phyloP scores from a whole-genome alignment of 139 green algal species.

The Zygnema cylindricum region DNA sequence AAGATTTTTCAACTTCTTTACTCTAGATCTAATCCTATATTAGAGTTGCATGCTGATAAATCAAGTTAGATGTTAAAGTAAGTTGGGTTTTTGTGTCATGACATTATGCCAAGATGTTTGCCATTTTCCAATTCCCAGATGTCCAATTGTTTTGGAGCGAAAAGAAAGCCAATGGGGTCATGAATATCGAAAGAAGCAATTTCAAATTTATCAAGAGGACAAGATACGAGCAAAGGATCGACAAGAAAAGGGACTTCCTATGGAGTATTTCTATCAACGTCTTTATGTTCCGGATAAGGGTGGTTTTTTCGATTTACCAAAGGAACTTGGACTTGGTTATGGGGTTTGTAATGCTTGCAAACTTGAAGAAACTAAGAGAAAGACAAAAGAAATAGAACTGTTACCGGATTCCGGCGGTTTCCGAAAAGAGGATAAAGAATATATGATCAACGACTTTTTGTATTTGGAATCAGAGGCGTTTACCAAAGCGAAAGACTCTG shows the following conservation, averaged over 20 bases:
- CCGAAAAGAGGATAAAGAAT: constrained; percentile 17
- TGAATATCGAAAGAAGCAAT: constrained; percentile 27
- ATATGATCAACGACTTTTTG: constrained; percentile 75
- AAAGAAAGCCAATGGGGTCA: constrained; percentile 14
- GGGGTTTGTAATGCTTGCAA: constrained; percentile 31
- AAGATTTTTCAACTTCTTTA: no score
- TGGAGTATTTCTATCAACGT: constrained; percentile 77
- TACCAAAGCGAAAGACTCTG: background rate
- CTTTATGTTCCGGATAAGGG: constrained; percentile 83
- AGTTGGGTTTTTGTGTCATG: no score
- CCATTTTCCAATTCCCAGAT: no score
- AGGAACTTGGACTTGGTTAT: background rate
- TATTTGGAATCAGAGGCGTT: constrained; percentile 77
- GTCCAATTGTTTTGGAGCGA: background rate
- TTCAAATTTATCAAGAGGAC: constrained; percentile 39
- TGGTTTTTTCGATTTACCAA: constrained; percentile 82
- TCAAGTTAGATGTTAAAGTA: no score
- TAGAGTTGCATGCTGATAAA: no score
- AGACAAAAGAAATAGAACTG: background rate
- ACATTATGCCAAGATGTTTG: no score
- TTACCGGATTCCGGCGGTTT: constrained; percentile 52
- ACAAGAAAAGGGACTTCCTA: constrained; percentile 1
- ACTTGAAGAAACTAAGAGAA: background rate
- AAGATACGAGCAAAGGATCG: constrained; percentile 29
- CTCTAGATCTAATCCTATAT: no score